Conservation (phyloP, 306 rosid species). For the Spatholobus suberectus region DNA sequence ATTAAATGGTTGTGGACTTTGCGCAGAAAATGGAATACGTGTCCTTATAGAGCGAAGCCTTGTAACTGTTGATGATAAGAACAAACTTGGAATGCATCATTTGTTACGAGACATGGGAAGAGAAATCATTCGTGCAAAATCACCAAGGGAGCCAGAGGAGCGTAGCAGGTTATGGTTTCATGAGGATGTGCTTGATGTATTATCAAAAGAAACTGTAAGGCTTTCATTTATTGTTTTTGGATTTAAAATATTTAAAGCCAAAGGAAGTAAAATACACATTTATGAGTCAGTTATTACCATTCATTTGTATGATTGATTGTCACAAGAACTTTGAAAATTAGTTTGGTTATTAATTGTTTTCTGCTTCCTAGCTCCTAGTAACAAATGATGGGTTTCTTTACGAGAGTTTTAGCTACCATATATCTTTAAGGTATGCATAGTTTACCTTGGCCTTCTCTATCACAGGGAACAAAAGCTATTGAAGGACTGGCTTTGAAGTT, state of each 20-base stretch:
- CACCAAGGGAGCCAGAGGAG: not conserved
- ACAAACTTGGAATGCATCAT: constrained; percentile 26
- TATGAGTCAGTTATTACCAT: too few species aligned
- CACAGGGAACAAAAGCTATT: constrained; percentile 5
- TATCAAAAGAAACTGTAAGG: not conserved
- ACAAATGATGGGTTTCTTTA: not conserved
- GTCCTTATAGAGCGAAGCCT: not conserved
- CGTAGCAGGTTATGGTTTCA: constrained; percentile 14
- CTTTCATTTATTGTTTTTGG: not conserved
- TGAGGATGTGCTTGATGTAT: not conserved
- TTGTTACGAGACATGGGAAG: constrained; percentile 28
- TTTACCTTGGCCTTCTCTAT: not conserved
- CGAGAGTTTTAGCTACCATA: not conserved
- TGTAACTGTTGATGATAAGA: not conserved
- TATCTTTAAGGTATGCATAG: not conserved
- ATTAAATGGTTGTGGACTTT: not conserved
- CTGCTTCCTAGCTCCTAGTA: not conserved
- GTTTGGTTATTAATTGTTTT: not conserved
- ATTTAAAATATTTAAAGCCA: not conserved
- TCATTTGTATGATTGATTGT: too few species aligned
- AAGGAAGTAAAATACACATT: not conserved
- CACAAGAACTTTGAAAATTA: not conserved
- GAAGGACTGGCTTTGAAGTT: constrained; percentile 33
- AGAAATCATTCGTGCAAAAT: not conserved
- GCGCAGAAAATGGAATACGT: not conserved